Base-by-base conservation (phyloP, 176 grass and related monocot genomes). In the Ananas comosus region DNA sequence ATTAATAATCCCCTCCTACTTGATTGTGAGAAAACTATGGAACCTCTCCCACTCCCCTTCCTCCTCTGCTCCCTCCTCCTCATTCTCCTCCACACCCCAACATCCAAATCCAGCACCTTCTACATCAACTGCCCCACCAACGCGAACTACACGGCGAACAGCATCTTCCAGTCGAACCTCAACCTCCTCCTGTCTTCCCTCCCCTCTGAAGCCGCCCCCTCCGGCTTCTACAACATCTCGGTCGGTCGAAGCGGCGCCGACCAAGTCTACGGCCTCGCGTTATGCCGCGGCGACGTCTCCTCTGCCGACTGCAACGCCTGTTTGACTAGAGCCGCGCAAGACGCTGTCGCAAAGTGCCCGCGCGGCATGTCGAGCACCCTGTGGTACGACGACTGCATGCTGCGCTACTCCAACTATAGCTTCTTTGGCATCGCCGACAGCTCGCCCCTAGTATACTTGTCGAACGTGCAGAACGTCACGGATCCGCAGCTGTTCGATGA, bases 211-310 rank as follows among this genome's bases (percentile, higher is more conserved):
- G 33, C 33, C 5, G 33, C 0, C 2, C 12, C 49, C 8, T 80
- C 78, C 48, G 86, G 74, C 74, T 64, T 66, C 4, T 52, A 7
- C 18, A 58, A 10, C 13, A 56, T 12, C n/a, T 48, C 24, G 11
- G 83, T 83, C 42, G 33, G 33, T 42, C 0, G 21, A 42, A 42
- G 4, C 3, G 49, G 14, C 4, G 75, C 84, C 0, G 66, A 83
- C 25, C 68, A 69, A 24, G 72, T 23, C 74, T 76, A 61, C 71
- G 80, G 69, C 25, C 73, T 78, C 9, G 27, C 68, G 11, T 49
- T 76, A 24, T 91, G 88, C 80, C 84, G 74, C n/a, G 74, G 77
- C 68, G 88, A 87, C 54, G 21, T 48, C 56, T 74, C 52, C 78
- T 4, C 47, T 1, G 65, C 72, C 27, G 7, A 3, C 16, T 91